Evolutionary conservation across 345 rosid species (phyloP).

Genomic region (Citrus medica): DNA sequence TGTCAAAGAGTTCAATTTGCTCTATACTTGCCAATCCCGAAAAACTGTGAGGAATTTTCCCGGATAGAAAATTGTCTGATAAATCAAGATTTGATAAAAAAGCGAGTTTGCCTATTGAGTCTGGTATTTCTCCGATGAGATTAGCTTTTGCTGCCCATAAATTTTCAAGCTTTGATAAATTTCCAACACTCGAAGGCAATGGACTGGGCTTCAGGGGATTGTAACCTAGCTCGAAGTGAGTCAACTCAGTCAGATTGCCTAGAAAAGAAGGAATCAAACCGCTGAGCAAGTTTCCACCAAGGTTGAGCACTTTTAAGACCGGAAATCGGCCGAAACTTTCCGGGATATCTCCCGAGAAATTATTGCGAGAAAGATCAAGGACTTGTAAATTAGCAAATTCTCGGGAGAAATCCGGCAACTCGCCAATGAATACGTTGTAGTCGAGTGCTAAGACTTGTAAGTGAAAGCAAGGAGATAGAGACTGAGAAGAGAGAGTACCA

Average conservation of each 20-base stretch:
- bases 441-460: slow-evolving; percentile 35
- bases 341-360: slow-evolving; percentile 55
- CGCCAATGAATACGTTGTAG: slow-evolving; percentile 42
- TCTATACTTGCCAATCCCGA: slow-evolving; percentile 30
- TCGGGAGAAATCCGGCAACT: slow-evolving; percentile 48
- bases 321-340: slow-evolving; percentile 41
- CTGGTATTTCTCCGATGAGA: slow-evolving; percentile 58
- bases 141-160: slow-evolving; percentile 26
- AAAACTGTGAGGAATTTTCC: slow-evolving; percentile 47
- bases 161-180: slow-evolving; percentile 43
- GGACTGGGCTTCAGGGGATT: slow-evolving; percentile 37
- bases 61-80: slow-evolving; percentile 38
- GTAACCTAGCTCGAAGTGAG: slow-evolving; percentile 35
- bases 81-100: slow-evolving; percentile 47
- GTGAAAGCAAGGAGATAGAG: slow-evolving; percentile 50
- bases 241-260: slow-evolving; percentile 47
- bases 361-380: slow-evolving; percentile 44
- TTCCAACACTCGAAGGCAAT: slow-evolving; percentile 49
- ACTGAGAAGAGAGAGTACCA: slow-evolving; percentile 37
- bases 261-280: slow-evolving; percentile 53
- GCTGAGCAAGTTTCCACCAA: slow-evolving; percentile 31
- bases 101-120: slow-evolving; percentile 41
- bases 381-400: slow-evolving; percentile 28
- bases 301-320: slow-evolving; percentile 30
- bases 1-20: slow-evolving; percentile 48